Evolutionary conservation across 768 basidiomycete species (phyloP).

Genomic region (Pleurotus tuoliensis): DNA sequence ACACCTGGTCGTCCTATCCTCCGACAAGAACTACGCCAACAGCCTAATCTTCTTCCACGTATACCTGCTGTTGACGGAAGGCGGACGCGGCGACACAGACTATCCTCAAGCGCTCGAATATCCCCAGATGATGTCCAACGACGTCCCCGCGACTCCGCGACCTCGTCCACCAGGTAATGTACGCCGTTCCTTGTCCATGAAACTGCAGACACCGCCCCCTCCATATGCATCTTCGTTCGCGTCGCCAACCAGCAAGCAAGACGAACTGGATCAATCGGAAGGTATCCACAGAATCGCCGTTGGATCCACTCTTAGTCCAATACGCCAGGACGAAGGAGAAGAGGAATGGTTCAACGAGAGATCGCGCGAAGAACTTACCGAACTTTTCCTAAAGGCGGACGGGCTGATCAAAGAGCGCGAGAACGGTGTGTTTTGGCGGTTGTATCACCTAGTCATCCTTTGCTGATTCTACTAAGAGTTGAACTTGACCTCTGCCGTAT

Average conservation of each 20-base stretch:
- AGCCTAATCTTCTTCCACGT: too few species aligned
- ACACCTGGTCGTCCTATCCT: too few species aligned
- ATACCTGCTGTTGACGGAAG: too few species aligned
- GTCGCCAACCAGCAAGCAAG: conserved; percentile 18
- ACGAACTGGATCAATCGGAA: conserved; percentile 1
- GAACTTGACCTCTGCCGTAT: conserved; percentile 60
- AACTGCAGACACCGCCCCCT: conserved; percentile 46
- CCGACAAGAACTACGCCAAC: too few species aligned
- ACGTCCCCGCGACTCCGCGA: conserved; percentile 48
- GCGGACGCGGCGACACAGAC: background rate
- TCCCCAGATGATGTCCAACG: conserved; percentile 28
- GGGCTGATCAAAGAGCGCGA: conserved; percentile 74
- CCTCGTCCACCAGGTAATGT: conserved; percentile 70
- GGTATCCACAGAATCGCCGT: conserved; percentile 17
- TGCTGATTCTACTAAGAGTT: conserved; percentile 43
- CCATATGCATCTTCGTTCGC: conserved; percentile 47
- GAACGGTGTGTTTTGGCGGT: conserved; percentile 50
- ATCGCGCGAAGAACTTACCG: conserved; percentile 71
- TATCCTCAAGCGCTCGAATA: background rate
- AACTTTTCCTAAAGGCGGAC: conserved; percentile 68
- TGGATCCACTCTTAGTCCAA: conserved; percentile 8
- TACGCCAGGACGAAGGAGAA: conserved; percentile 10
- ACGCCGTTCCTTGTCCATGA: conserved; percentile 41
- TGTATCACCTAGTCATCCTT: background rate
- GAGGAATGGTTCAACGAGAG: conserved; percentile 53